Evolutionary conservation across 768 basidiomycete genomes (phyloP).

Genomic region (Boletus subcaerulescens): DNA sequence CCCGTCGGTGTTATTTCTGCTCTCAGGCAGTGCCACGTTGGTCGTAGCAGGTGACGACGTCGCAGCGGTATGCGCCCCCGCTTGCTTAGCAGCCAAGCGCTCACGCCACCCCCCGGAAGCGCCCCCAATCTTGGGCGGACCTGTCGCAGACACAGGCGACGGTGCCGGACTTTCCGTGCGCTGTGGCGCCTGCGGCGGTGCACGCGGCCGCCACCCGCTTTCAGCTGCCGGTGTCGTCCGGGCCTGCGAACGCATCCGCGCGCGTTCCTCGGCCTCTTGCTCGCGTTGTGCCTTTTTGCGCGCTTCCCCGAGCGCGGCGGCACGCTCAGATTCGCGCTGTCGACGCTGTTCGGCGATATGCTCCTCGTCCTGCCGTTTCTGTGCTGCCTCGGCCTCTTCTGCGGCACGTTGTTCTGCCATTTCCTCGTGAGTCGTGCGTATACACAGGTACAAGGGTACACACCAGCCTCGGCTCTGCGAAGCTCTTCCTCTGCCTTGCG

Average conservation of each 20-base stretch:
- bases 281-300: constrained; percentile 63
- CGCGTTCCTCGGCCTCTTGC: constrained; percentile 62
- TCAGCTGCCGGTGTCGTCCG: constrained; percentile 25
- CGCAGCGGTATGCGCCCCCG: no score
- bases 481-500: constrained; percentile 41
- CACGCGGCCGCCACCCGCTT: constrained; percentile 11
- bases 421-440: constrained; percentile 1
- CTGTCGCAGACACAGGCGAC: constrained; percentile 23
- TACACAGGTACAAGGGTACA: constrained; percentile 15
- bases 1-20: constrained; percentile 61
- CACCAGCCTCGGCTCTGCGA: constrained; percentile 50
- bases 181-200: constrained; percentile 37
- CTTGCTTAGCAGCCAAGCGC: constrained; percentile 22
- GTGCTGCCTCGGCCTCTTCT: constrained; percentile 53
- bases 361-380: constrained; percentile 63
- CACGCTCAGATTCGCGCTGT: constrained; percentile 49
- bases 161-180: constrained; percentile 61
- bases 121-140: constrained; percentile 36
- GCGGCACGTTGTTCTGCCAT: constrained; percentile 50
- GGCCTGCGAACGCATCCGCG: constrained; percentile 32
- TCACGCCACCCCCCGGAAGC: constrained; percentile 54
- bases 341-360: constrained; percentile 48
- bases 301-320: constrained; percentile 50
- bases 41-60: constrained; percentile 9
- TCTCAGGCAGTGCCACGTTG: constrained; percentile 37